These are phyloP conservation scores for Penicillium sp. DNA, from an alignment of 2,329 filamentous ascomycete species.

Conservation along the genomic window DNA sequence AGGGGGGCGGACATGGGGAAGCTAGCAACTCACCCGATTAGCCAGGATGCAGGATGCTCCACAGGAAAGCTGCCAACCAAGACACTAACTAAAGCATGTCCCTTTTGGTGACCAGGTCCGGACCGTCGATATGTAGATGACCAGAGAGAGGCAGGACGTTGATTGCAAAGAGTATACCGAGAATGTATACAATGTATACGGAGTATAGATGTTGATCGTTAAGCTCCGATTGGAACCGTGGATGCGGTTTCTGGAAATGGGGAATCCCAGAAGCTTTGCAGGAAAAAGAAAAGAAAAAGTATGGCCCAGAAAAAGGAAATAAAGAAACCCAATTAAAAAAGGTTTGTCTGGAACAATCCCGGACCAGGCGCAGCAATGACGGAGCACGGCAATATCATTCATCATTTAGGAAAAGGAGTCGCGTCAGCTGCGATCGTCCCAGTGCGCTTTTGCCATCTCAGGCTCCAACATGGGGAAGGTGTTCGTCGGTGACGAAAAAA, in stretches of 20 bases:
- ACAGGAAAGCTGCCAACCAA: conserved; percentile 35
- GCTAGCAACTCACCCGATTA: conserved; percentile 36
- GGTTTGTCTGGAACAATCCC: conserved; percentile 1
- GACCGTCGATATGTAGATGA: background rate
- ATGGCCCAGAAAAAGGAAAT: conserved; percentile 2
- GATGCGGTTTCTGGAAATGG: background rate
- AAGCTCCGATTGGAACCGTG: background rate
- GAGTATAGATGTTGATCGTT: background rate
- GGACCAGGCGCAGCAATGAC: background rate
- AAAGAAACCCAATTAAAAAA: conserved; percentile 7
- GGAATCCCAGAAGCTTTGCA: background rate
- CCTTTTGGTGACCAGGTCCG: conserved; percentile 2
- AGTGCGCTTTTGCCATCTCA: background rate
- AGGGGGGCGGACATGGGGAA: conserved; percentile 36
- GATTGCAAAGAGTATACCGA: no score
- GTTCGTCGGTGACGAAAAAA: conserved; percentile 21
- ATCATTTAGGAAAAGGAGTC: conserved; percentile 11
- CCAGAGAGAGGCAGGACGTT: background rate
- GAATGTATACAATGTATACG: background rate
- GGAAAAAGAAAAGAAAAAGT: conserved; percentile 1
- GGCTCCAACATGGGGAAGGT: conserved; percentile 21
- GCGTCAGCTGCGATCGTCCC: conserved; percentile 7
- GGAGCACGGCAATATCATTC: background rate
- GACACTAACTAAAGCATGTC: conserved; percentile 25
- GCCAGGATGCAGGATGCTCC: conserved; percentile 31